Percentiles rank a stretch among this genome's conserved stretches.
These are phyloP conservation scores for Teratosphaeria destructans DNA, from an alignment of 2,329 filamentous ascomycete genomes.

Conservation along the genomic window DNA sequence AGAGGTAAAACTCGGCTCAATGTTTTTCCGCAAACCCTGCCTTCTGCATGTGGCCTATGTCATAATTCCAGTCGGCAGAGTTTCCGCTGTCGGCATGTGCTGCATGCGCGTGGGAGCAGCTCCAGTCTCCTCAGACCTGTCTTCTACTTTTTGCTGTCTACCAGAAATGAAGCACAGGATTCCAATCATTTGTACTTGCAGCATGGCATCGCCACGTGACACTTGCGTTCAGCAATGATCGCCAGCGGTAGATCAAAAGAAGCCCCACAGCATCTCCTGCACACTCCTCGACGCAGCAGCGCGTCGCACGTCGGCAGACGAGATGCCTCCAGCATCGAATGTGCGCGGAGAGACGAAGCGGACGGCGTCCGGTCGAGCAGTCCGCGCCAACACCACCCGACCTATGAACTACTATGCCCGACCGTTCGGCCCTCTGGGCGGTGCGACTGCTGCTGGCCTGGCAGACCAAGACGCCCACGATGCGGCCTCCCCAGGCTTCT, in stretches of 20 bases:
- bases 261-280: neutral
- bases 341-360: conserved; percentile 3
- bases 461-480: conserved; percentile 15
- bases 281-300: neutral
- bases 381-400: conserved; percentile 34
- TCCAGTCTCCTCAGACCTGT: too few species aligned
- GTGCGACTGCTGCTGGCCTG: conserved; percentile 18
- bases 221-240: neutral
- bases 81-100: too few species aligned
- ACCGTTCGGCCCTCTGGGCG: conserved; percentile 32
- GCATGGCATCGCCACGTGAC: too few species aligned
- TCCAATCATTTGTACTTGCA: too few species aligned
- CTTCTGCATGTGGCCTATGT: too few species aligned
- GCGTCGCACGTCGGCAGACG: conserved; percentile 3
- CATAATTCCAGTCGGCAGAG: too few species aligned
- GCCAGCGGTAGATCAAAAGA: neutral
- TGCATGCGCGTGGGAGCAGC: too few species aligned
- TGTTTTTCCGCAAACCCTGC: too few species aligned
- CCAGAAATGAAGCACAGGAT: too few species aligned
- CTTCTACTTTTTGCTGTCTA: too few species aligned
- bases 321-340: conserved; percentile 10
- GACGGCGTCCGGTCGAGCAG: conserved; percentile 33
- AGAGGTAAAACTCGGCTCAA: too few species aligned
- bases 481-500: conserved; percentile 39
- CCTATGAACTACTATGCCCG: conserved; percentile 44